Base-by-base conservation (phyloP, 768 basidiomycete genomes). In the Dioszegia hungarica region DNA sequence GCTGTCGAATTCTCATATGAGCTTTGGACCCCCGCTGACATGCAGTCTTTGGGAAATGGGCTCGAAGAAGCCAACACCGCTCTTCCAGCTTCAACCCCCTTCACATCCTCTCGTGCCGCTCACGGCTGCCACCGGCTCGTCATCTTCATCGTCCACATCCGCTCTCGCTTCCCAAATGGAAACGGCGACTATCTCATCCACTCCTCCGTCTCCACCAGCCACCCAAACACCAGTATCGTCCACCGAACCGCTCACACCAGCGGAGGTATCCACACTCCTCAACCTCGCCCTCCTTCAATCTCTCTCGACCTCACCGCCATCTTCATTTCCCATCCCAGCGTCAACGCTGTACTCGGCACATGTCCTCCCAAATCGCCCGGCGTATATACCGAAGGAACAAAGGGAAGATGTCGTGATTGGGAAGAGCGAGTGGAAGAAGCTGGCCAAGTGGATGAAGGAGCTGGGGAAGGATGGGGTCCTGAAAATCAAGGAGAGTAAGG, bases 341-440 rank as follows among this genome's bases (percentile, higher is more conserved):
- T 87, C 88, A 11, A 80, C 79, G 0, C 84, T 92, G 62, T 91
- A 90, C 75, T 82, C 86, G 6, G 81, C 80, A 17, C 81, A 89
- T 67, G 81, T 94, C 46, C 81, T 93, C 1, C 90, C 90, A 5
- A 84, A 80, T 50, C 82, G 90, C n/a, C 88, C 90, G 8, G 83
- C 84, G n/a, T 83, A 82, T 55, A 82, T 84, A 48, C 77, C 77
- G 3, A 59, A 44, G 20, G 60, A 60, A 15, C 60, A 64, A 45
- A 52, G 73, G 28, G 73, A 75, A 1, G 64, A 73, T 12, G 72
- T 71, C 17, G 68, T 73, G 17, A 86, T 93, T 73, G 90, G 87
- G 64, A 81, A 85, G 10, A 90, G 89, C 0, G 81, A 81, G 1
- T 82, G 85, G 78, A 95, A 92, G 75, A 88, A 89, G 10, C 80